Evolutionary conservation across 2,329 filamentous ascomycete species (phyloP).

Genomic region (Aspergillus brasiliensis): DNA sequence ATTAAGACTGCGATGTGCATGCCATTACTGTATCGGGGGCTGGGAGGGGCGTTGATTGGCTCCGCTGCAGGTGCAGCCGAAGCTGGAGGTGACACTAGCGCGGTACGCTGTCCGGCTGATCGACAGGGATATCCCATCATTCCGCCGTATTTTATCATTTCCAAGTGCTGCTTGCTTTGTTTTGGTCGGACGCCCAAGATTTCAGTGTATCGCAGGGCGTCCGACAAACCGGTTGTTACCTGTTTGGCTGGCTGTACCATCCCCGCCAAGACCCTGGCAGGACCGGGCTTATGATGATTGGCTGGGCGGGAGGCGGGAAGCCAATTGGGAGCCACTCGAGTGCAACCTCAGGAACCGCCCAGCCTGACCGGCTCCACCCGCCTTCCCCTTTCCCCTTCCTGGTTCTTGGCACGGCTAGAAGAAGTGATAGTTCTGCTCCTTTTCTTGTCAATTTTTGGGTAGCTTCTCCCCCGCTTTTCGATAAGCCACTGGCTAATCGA

Average conservation of each 20-base stretch:
- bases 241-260: neutral
- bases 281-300: neutral
- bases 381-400: neutral
- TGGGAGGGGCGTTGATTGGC: neutral
- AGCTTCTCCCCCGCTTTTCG: neutral
- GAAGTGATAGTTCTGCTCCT: neutral
- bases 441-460: no score
- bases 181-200: neutral
- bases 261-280: neutral
- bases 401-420: neutral
- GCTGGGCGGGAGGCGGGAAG: neutral
- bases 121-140: neutral
- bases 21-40: neutral
- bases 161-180: no score
- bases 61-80: neutral
- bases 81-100: neutral
- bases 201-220: neutral
- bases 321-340: neutral
- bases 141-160: neutral
- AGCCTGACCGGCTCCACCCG: neutral
- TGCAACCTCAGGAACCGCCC: neutral
- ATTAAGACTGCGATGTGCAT: neutral
- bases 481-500: neutral
- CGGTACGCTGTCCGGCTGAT: neutral
- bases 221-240: neutral